These are phyloP conservation scores for Babesia divergens DNA, from an alignment of 169 alveolate species.

Conservation along the genomic window DNA sequence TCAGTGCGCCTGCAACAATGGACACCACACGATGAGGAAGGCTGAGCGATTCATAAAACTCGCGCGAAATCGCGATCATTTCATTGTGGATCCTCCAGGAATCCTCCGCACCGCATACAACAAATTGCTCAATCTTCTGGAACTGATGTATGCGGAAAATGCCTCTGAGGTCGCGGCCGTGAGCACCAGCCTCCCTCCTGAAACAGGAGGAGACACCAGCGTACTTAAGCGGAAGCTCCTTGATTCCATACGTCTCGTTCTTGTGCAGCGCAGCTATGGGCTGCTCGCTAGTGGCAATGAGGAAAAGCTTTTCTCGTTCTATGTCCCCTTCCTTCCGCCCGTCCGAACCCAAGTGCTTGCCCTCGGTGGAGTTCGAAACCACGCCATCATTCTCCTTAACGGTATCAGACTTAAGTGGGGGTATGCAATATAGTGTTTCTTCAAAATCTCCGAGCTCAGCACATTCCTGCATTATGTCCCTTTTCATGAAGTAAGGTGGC, in stretches of 20 bases:
- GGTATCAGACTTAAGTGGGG: constrained; percentile 40
- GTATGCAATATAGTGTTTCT: constrained; percentile 89
- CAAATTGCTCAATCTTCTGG: constrained; percentile 98
- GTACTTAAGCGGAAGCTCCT: constrained; percentile 87
- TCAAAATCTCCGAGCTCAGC: constrained; percentile 98
- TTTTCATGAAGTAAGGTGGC: constrained; percentile 98
- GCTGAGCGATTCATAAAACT: constrained; percentile 90
- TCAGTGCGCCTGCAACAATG: constrained; percentile 98
- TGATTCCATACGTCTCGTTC: constrained; percentile 79
- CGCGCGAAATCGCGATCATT: constrained; percentile 94
- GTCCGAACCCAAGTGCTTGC: no score
- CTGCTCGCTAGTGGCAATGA: constrained; percentile 99
- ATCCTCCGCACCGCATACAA: constrained; percentile 91
- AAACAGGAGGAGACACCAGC: constrained; percentile 97
- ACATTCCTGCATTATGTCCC: constrained; percentile 91
- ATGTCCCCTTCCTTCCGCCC: constrained; percentile 11
- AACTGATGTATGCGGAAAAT: constrained; percentile 98
- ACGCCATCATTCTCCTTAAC: constrained; percentile 23
- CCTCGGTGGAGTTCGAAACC: neutral
- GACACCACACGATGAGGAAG: constrained; percentile 95
- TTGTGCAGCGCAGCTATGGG: constrained; percentile 96
- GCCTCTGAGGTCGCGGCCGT: constrained; percentile 99
- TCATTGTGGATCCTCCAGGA: constrained; percentile 86
- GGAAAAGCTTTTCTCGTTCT: constrained; percentile 85
- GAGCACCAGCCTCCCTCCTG: constrained; percentile 99